Base-by-base conservation (phyloP, 495 filamentous ascomycete genomes). In the Annulohypoxylon maeteangense region DNA sequence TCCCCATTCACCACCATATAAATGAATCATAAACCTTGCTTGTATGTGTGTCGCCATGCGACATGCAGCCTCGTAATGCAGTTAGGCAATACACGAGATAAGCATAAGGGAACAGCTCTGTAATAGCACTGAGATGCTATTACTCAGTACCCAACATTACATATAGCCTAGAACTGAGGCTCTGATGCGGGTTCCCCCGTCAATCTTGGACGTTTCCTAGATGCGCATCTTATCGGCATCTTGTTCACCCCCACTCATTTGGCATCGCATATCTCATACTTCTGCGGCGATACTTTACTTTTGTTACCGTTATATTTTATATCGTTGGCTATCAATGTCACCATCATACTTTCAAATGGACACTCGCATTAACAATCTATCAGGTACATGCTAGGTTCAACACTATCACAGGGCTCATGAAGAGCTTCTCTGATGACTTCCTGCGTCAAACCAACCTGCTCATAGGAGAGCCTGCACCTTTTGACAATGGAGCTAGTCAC, bases 371-470 rank as follows among this genome's bases (percentile, higher is more conserved):
- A 75, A 81, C 78, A 58, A 65, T 20, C 10, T 25, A 25, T 42
- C 74, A 95, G 92, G 88, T 95, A 53, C 87, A 94, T 72, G 85
- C 89, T 69, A 84, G 90, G 18, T 87, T 95, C 48, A 86, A 88
- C 64, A 90, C 89, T 36, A 88, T 95, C 31, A 90, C 93, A 67
- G 86, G 86, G 42, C 86, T 92, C 51, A 89, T 94, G 79, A 87
- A 88, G 70, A 89, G 89, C 56, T 86, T 95, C 61, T 90, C 90
- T 60, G 85, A 87, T 73, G 91, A 93, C 60, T 97, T 95, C 79
- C 84, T 95, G 71, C 88, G 90, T 71, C 92, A 96, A 79, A 91
- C 90, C 74, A 92, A 93, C 71, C 89, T 89, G 8, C 85, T 96
- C 42, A 87, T 96, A 34, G 88, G 87, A 59, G 87, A 89, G 68